Base-by-base conservation (phyloP, 2,329 filamentous ascomycete genomes). In the Orbilia oligospora region DNA sequence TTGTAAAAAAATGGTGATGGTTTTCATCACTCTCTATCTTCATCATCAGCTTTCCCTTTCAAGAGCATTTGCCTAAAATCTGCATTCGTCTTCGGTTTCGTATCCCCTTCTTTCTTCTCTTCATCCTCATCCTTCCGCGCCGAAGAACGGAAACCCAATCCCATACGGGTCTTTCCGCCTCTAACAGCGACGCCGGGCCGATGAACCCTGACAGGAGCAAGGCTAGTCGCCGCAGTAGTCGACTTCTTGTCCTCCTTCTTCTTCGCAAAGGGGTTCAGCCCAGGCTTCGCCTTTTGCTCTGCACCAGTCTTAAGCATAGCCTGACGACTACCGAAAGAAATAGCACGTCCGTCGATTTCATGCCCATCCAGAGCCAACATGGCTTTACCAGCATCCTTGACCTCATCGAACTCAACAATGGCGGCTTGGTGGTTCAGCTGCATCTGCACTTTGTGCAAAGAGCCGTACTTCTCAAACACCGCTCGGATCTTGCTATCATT, bases 361-460 rank as follows among this genome's bases (percentile, higher is more conserved):
- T 86, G 82, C 5, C 88, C 88, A 51, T 89, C 87, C 1, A 92
- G 85, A 27, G 86, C 86, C 6, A 92, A 83, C n/a, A 89, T 87
- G 0, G 92, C 92, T 82, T 89, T 92, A 27, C 94, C 94, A 0
- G 92, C 92, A 41, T 90, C 88, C 1, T 90, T 87, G 1, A 91
- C 87, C 64, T 93, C 90, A 1, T 86, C 86, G 82, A 92, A 97
- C 83, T 98, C 96, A 44, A 98, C 88, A 69, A 95, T 91, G 4
- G 94, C 96, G 12, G 94, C 94, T 73, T 91, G 90, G 80, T 97
- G 92, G 76, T 93, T 89, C 0, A 94, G 93, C 55, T 93, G 90
- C 10, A 97, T 87, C 12, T 92, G 87, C 3, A 98, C 87, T 84
- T 94, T 95, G 80, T 91, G 87, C 24, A 97, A 87, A 0, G 87